Base-by-base conservation (phyloP, 345 rosid species). In the Eucalyptus erythrocorys region DNA sequence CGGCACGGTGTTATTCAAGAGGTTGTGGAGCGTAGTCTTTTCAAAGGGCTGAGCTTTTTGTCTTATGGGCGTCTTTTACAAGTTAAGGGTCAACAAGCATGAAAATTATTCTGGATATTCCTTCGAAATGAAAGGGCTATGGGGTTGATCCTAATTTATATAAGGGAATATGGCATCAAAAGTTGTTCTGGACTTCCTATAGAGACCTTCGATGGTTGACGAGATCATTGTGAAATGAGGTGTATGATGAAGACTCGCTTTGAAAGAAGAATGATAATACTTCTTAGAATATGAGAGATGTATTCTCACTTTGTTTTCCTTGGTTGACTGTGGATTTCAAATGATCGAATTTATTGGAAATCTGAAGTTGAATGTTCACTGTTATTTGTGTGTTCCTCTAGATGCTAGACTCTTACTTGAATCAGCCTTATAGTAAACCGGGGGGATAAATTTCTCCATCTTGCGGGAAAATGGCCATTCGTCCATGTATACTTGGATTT, bases 381-480 rank as follows among this genome's bases (percentile, higher is more conserved):
- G 15, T 59, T 59, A 26, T 11, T 0, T 59, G 66, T 27, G 66
- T 59, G 66, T 26, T 59, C 66, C 66, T 81, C 85, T 81, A 42
- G 30, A 81, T 42, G 45, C 85, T 81, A 26, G 15, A 10, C 85
- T 81, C 85, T 42, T 40, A 42, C 48, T 81, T 42, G 30, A 17
- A 47, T 24, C 85, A 32, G 45, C 14, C 48, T 61, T 86, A 48
- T 88, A 37, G 51, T 64, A 22, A 71, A 49, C 40, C 59, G 43
- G 53, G 32, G 61, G 34, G 27, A n/a, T 43, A 22, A 79, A 24
- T 87, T 34, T 87, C 71, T 79, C 61, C 10, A 42, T 64, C 66
- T 82, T 87, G 15, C 90, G 94, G 96, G 97, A 94, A 91, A 92
- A 95, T 80, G 97, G 97, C 4, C 94, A 91, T 42, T 94, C 95